Conservation (phyloP, 495 filamentous ascomycete genomes). For the Talaromyces proteolyticus region DNA sequence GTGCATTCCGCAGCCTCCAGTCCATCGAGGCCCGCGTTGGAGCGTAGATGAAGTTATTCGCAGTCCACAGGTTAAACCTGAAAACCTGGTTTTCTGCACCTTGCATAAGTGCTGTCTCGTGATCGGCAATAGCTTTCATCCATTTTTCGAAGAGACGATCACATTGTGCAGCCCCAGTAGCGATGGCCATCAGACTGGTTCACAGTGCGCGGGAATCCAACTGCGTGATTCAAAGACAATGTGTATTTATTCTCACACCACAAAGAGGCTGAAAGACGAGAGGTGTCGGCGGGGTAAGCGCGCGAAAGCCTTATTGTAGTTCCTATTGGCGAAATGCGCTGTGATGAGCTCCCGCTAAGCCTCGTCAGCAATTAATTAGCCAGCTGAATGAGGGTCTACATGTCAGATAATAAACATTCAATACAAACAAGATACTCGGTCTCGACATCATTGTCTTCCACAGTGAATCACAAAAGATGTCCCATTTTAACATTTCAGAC, state of each 20-base stretch:
- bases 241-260: no score
- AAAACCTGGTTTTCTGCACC: conserved; percentile 12
- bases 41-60: conserved; percentile 12
- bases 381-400: conserved; percentile 1
- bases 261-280: no score
- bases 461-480: not conserved
- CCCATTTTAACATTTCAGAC: not conserved
- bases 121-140: not conserved
- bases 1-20: conserved; percentile 14
- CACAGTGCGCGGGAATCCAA: not conserved
- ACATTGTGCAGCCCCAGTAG: not conserved
- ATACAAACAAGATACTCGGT: no score
- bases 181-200: not conserved
- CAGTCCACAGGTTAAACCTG: conserved; percentile 13
- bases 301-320: no score
- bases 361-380: no score
- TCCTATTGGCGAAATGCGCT: no score
- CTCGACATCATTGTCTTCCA: no score
- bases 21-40: conserved; percentile 13
- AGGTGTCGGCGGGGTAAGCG: no score
- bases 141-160: not conserved
- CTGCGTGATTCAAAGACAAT: not conserved
- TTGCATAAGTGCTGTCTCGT: not conserved
- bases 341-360: no score
- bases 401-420: not conserved